phyloP scores from a whole-genome alignment of 495 filamentous ascomycete species.

The Aspergillus sclerotiicarbonarius region DNA sequence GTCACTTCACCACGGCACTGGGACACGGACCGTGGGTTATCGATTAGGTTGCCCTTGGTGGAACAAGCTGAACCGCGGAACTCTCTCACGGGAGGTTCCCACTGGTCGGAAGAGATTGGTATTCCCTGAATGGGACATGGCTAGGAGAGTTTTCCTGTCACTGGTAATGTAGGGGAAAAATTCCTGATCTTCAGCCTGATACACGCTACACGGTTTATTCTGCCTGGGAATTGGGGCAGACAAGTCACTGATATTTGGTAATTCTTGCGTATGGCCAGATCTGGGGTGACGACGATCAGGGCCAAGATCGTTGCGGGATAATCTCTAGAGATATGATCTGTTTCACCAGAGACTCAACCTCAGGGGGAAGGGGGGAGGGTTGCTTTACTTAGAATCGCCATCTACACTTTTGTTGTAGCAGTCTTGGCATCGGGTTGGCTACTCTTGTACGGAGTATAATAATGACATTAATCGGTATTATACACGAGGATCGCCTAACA shows the following conservation, averaged over 20 bases:
- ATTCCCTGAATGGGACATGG: constrained; percentile 4
- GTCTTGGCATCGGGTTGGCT: background rate
- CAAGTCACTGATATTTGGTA: no score
- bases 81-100: constrained; percentile 21
- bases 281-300: background rate
- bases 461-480: constrained; percentile 5
- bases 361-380: background rate
- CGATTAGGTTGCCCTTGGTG: constrained; percentile 18
- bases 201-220: no score
- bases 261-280: background rate
- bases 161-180: background rate
- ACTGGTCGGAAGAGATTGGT: constrained; percentile 10
- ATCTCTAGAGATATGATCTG: background rate
- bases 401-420: background rate
- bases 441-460: background rate
- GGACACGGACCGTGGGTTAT: constrained; percentile 15
- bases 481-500: constrained; percentile 1
- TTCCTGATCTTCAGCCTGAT: background rate
- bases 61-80: constrained; percentile 25
- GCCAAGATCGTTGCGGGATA: background rate
- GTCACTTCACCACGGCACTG: background rate
- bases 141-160: background rate
- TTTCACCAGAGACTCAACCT: background rate
- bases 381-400: background rate
- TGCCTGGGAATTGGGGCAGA: no score